Base-by-base conservation (phyloP, 2,329 filamentous ascomycete species). In the Tolypocladium amazonense region DNA sequence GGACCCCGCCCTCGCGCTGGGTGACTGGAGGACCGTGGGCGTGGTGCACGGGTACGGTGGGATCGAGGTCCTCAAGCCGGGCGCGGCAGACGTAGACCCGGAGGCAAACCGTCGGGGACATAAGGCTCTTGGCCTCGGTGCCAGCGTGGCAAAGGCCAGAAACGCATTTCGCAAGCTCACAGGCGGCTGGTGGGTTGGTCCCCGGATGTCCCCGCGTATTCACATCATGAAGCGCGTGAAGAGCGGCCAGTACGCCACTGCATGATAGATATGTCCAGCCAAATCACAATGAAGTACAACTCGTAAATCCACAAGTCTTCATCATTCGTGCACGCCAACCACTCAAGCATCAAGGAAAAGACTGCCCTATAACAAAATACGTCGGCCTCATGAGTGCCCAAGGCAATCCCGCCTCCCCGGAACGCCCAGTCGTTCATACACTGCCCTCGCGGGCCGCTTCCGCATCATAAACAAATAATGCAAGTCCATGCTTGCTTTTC, bases 171-270 rank as follows among this genome's bases (percentile, higher is more conserved):
- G 79, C 61, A 62, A 62, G 33, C 61, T 73, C 6, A 85, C 82
- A 0, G 79, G 83, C 2, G 85, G 86, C 0, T 87, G 83, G 81
- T 88, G 85, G 85, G 64, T 83, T 64, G 86, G 85, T 0, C 85
- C 84, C 30, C 76, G 78, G 63, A 85, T 87, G 82, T 76, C 76
- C 62, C 82, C 83, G 7, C 73, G 76, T 57, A 77, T 86, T 52
- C 71, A 77, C 64, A 76, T 86, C 23, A 66, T 85, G 68, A 77
- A 72, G 62, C 69, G 70, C 58, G 58, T 68, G 25, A 68, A 67
- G 38, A 25, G 52, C n/a, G 43, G 11, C 9, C 59, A 43, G n/a
- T 47, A 53, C 35, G 56, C 52, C 25, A 58, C 58, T 4, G 56
- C 61, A 8, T 60, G 55, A n/a, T 8, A 23, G 30, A 11, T 30